Evolutionary conservation across 306 rosid species (phyloP).

Genomic region (Rosa persica): DNA sequence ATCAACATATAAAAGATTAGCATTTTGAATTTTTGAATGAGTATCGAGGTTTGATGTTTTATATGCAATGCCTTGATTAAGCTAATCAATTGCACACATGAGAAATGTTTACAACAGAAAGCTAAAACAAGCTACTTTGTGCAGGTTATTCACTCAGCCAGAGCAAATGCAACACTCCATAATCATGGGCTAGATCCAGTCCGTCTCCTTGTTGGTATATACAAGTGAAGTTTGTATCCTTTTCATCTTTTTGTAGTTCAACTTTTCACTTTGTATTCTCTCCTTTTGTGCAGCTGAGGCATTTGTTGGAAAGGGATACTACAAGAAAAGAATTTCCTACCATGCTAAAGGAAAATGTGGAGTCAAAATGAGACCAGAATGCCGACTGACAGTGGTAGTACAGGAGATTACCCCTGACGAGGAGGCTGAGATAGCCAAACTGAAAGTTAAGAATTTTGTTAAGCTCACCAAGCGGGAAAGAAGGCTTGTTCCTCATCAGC

Average conservation of each 20-base stretch:
- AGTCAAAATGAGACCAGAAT: slow-evolving; percentile 56
- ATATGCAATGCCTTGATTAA: neutral
- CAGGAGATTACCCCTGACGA: slow-evolving; percentile 88
- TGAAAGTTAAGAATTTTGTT: slow-evolving; percentile 66
- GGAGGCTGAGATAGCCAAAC: slow-evolving; percentile 83
- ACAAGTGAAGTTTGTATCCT: slow-evolving; percentile 19
- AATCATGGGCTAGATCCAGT: slow-evolving; percentile 85
- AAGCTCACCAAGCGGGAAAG: slow-evolving; percentile 70
- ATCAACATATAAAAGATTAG: slow-evolving; percentile 2
- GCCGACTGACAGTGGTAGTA: slow-evolving; percentile 75
- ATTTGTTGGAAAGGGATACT: slow-evolving; percentile 80
- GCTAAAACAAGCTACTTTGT: slow-evolving; percentile 7
- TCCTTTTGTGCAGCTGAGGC: slow-evolving; percentile 68
- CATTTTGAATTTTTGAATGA: neutral
- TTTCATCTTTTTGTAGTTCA: slow-evolving; percentile 8
- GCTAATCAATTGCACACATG: neutral
- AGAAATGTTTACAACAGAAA: neutral
- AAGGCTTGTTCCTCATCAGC: slow-evolving; percentile 86
- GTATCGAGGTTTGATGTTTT: neutral
- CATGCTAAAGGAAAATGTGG: slow-evolving; percentile 57
- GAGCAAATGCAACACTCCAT: slow-evolving; percentile 89
- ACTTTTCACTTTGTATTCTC: slow-evolving; percentile 22
- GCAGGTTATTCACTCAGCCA: slow-evolving; percentile 91
- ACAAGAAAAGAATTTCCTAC: slow-evolving; percentile 42
- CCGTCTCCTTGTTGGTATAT: slow-evolving; percentile 81